Evolutionary conservation across 805 yeast species (phyloP), one percentile per base, ranked within the genome.

Genomic region (Kazachstania taianensis): DNA sequence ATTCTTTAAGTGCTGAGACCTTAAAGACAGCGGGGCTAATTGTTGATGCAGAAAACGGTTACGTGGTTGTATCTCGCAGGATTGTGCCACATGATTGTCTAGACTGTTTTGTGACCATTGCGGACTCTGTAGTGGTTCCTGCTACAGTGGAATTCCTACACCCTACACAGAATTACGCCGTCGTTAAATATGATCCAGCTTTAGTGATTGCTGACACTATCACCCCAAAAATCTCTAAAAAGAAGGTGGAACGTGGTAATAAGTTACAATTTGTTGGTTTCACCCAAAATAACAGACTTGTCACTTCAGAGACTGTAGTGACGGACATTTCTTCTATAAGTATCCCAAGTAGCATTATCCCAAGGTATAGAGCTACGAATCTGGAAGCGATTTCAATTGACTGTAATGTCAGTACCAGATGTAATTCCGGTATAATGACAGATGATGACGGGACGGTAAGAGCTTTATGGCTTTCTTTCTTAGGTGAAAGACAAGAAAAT

Each of bases 351-450:
- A 74, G 75, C 43, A 64, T 75, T 1, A 63, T 69, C 25, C 96
- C 96, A 18, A 72, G 92, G 41, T 86, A 82, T 58, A 72, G 94
- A 52, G 94, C 86, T 5, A 78, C 87, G 3, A 85, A 85, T 51
- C 59, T 85, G 31, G 94, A 84, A 50, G 77, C 85, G 20, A 65
- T 84, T 17, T 65, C 81, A 9, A 69, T 84, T 29, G 94, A 87
- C 50, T 78, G 83, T 27, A 75, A 73, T 38, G 58, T 79, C 33
- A 73, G 83, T 32, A 73, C 73, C 30, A 84, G 81, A 42, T 83
- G 94, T 59, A 73, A 72, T 19, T 72, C 92, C 3, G 96, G 96
- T 46, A 70, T 85, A 3, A 58, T 87, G 29, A 78, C 81, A 4
- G 86, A 82, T 53, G 58, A 68, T 28, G 81, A 80, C 49, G 96